A percentile compares a stretch with the other conserved stretches of the same genome.
These are phyloP conservation scores for Pyrenochaeta sp. DNA, from an alignment of 2,329 filamentous ascomycete species.

Conservation along the genomic window DNA sequence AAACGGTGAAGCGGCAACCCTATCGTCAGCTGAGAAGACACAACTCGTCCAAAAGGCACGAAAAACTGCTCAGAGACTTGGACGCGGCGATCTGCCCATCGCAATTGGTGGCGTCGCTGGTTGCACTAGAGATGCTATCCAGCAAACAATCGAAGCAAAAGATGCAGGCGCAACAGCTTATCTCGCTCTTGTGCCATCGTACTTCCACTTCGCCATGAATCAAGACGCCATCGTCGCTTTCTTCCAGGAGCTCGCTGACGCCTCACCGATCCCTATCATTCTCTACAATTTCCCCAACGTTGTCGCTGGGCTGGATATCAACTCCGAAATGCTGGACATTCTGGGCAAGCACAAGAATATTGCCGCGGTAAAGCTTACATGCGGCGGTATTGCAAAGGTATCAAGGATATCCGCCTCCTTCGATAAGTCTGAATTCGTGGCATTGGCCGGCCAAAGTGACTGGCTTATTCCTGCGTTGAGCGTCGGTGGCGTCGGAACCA, in stretches of 20 bases:
- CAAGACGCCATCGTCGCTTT: conserved; percentile 46
- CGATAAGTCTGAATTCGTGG: conserved; percentile 48
- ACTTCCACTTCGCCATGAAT: conserved; percentile 53
- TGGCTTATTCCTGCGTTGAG: conserved; percentile 65
- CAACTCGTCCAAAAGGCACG: conserved; percentile 51
- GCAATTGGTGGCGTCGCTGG: conserved; percentile 53
- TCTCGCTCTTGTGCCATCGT: conserved; percentile 51
- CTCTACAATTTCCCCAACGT: conserved; percentile 60
- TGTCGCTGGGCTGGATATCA: conserved; percentile 54
- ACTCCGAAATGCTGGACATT: conserved; percentile 51
- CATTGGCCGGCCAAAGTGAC: conserved; percentile 55
- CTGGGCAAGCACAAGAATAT: conserved; percentile 48
- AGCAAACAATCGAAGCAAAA: conserved; percentile 47
- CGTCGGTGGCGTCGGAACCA: conserved; percentile 67
- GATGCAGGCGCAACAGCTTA: conserved; percentile 51
- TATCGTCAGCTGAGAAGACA: conserved; percentile 51
- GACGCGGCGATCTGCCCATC: conserved; percentile 48
- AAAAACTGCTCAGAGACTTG: conserved; percentile 46
- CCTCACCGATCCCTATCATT: conserved; percentile 53
- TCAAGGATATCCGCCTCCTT: conserved; percentile 50
- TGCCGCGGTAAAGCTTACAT: conserved; percentile 50
- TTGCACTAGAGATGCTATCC: conserved; percentile 54
- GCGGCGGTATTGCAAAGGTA: conserved; percentile 54
- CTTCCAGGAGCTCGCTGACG: conserved; percentile 49
- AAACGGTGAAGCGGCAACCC: conserved; percentile 56